Conservation (phyloP, 2,329 filamentous ascomycete genomes). For the Fusarium papillatum region DNA sequence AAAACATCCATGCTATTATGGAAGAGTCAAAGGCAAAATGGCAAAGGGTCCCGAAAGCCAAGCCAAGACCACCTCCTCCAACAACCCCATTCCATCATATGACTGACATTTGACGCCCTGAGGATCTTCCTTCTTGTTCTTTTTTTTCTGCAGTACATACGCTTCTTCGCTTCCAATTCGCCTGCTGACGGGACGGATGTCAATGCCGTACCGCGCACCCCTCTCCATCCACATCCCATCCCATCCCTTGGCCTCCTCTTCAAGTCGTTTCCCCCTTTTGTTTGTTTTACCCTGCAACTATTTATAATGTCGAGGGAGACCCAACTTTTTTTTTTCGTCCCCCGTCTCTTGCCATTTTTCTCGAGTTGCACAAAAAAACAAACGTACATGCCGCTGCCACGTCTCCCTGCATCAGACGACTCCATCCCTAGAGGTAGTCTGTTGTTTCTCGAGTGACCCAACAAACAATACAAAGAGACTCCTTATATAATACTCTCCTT, state of each 20-base stretch:
- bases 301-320: conserved; percentile 33
- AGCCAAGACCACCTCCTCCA: conserved; percentile 6
- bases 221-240: conserved; percentile 18
- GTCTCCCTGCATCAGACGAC: conserved; percentile 28
- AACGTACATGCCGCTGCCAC: conserved; percentile 27
- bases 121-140: conserved; percentile 16
- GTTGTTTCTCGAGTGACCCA: conserved; percentile 32
- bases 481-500: neutral
- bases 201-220: conserved; percentile 33
- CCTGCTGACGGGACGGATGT: conserved; percentile 20
- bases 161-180: neutral
- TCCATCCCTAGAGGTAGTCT: neutral
- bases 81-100: conserved; percentile 28
- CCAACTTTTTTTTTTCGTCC: conserved; percentile 2
- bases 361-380: conserved; percentile 21
- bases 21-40: neutral
- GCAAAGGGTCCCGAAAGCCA: neutral
- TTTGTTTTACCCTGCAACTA: conserved; percentile 13
- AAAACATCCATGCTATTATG: neutral
- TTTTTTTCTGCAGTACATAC: neutral
- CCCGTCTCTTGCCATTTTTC: neutral
- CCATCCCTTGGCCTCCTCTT: conserved; percentile 11
- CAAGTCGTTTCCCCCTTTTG: conserved; percentile 31
- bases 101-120: conserved; percentile 27
- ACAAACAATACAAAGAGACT: conserved; percentile 8